These are phyloP conservation scores for Tritrichomonas foetus DNA, from an alignment of 208 protist species.

Conservation along the genomic window DNA sequence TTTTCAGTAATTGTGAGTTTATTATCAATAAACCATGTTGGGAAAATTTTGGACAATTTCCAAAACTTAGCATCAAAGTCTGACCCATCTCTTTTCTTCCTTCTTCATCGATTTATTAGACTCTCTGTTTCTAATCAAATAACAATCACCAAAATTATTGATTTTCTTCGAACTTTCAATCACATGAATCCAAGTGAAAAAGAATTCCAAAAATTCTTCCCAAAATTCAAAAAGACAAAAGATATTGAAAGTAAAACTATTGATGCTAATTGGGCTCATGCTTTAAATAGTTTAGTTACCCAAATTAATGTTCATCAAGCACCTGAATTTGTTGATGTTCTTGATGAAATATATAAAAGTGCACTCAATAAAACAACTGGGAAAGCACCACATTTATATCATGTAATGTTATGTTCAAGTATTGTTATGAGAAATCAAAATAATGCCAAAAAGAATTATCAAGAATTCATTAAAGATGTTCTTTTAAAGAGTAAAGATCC, in stretches of 20 bases:
- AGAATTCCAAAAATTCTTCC: neutral
- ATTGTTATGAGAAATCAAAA: neutral
- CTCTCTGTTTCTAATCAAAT: neutral
- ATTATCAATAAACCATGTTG: neutral
- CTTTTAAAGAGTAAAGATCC: neutral
- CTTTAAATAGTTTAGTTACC: neutral
- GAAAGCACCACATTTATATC: neutral
- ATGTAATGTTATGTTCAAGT: neutral
- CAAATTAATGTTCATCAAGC: neutral
- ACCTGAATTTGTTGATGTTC: no score
- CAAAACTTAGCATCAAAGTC: no score
- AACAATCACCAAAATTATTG: neutral
- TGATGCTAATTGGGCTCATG: neutral
- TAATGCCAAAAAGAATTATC: neutral
- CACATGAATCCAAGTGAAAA: neutral
- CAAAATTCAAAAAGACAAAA: neutral
- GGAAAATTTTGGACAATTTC: neutral
- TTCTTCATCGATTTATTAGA: neutral
- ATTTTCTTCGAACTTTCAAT: neutral
- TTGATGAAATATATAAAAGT: neutral
- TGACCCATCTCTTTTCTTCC: neutral
- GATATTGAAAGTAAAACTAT: neutral
- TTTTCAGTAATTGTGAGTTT: constrained; percentile 8
- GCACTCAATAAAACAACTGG: neutral
- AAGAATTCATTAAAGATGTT: neutral